A percentile compares a stretch with the other conserved stretches of the same genome.
These are phyloP conservation scores for Saxispiralis lemnorum DNA, from an alignment of 495 filamentous ascomycete species.

Conservation along the genomic window DNA sequence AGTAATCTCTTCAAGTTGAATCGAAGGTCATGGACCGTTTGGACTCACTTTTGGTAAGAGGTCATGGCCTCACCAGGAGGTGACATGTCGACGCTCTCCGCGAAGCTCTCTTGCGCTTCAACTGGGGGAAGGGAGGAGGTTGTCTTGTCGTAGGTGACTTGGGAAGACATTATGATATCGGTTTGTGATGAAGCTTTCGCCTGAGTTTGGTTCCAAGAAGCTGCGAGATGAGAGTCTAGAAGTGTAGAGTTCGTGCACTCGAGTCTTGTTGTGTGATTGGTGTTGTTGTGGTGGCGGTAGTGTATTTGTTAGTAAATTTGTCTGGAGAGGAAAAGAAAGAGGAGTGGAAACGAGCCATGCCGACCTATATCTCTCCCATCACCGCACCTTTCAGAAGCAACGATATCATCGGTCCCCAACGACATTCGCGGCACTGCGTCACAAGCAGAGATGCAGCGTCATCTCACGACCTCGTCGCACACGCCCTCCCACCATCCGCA, in stretches of 20 bases:
- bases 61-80: constrained; percentile 20
- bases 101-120: constrained; percentile 19
- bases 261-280: neutral
- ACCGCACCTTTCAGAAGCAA: neutral
- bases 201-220: neutral
- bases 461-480: too few relatives aligned
- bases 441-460: neutral
- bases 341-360: too few relatives aligned
- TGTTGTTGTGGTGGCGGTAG: neutral
- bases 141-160: constrained; percentile 16
- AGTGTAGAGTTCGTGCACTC: neutral
- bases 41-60: constrained; percentile 19
- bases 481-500: too few relatives aligned
- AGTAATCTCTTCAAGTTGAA: neutral
- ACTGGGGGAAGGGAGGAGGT: constrained; percentile 14
- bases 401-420: neutral
- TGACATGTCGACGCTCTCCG: constrained; percentile 17
- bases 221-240: neutral
- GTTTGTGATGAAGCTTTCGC: neutral
- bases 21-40: neutral
- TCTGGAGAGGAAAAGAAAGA: neutral
- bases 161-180: constrained; percentile 12
- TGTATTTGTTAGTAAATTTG: neutral
- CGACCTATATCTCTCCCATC: neutral
- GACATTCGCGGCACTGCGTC: neutral